Evolutionary conservation across 2,329 filamentous ascomycete genomes (phyloP), one percentile per base, ranked within the genome.

Genomic region (Xylaria sp.): DNA sequence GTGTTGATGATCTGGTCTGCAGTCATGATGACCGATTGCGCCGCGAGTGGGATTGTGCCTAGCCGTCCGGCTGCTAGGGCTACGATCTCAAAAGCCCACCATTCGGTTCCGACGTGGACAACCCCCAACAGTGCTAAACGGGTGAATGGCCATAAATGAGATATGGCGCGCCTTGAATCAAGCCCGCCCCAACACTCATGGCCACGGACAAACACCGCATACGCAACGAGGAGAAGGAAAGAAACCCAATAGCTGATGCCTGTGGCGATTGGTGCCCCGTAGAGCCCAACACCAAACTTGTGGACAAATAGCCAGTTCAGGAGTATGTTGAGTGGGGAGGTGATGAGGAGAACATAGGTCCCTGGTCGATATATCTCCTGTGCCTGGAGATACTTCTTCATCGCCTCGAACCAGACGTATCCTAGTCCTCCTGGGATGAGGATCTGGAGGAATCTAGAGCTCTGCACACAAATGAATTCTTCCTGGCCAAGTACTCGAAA

Each of bases 11-110:
- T 88, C 77, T 95, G 92, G 77, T 97, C 93, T 0, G 92, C 89
- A 0, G 93, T 97, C 93, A 97, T 97, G 77, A 97, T 94, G 26
- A 97, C 92, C 57, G 89, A 92, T 79, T 97, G 93, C 0, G 93
- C 92, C 0, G 93, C 93, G 0, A 97, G 84, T 0, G 93, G 87
- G 40, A 94, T 87, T 0, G 92, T 94, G 3, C 94, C 94, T 0
- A 97, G 86, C 42, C 90, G 87, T 0, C 93, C 93, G 5, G 93
- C 93, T 1, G 92, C 92, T 0, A 97, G 86, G 0, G 93, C 93
- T 1, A 97, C 93, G 72, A 97, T 95, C 80, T 97, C 93, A 74
- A 97, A 97, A 0, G 93, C 94, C 93, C 93, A 97, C 93, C 93
- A 97, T 80, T 97, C 94, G 0, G 93, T 96, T 3, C 93, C 94